A percentile compares a stretch with the other conserved stretches of the same genome.
phyloP scores from a whole-genome alignment of 108 stramenopile genomes.

The Conticribra guillardii region DNA sequence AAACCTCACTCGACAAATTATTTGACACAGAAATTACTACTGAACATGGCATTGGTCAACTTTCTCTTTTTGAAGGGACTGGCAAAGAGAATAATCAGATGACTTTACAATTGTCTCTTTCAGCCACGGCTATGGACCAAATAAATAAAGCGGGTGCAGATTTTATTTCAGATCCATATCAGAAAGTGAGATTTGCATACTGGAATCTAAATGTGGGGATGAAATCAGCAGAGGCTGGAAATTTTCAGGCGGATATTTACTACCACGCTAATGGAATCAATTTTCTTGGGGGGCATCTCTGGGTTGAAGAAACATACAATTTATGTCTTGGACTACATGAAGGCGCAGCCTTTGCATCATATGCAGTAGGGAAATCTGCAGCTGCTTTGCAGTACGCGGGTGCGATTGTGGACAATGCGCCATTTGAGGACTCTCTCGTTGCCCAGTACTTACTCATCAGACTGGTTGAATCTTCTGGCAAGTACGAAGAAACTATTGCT shows the following conservation, averaged over 20 bases:
- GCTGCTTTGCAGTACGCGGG: slow-evolving; percentile 7
- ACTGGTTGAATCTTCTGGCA: too few species aligned
- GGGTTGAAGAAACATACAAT: slow-evolving; percentile 4
- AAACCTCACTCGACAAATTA: neutral
- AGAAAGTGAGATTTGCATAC: neutral
- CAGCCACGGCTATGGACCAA: slow-evolving; percentile 10
- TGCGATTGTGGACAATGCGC: neutral
- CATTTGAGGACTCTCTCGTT: slow-evolving; percentile 12
- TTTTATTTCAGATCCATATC: neutral
- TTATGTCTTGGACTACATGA: slow-evolving; percentile 5
- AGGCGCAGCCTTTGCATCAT: slow-evolving; percentile 17
- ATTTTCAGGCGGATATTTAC: slow-evolving; percentile 11
- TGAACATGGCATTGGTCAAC: neutral
- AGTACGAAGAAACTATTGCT: too few species aligned
- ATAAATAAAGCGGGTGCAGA: neutral
- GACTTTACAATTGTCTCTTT: neutral
- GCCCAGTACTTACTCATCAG: too few species aligned
- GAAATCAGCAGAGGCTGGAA: neutral
- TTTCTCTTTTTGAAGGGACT: neutral
- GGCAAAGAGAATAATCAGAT: neutral
- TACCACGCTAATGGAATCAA: slow-evolving; percentile 16
- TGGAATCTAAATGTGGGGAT: slow-evolving; percentile 14
- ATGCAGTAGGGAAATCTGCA: neutral
- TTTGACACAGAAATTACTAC: neutral
- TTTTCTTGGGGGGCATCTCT: neutral